Base-by-base conservation (phyloP, 1,284 basidiomycete genomes). In the Psilocybe mexicana region DNA sequence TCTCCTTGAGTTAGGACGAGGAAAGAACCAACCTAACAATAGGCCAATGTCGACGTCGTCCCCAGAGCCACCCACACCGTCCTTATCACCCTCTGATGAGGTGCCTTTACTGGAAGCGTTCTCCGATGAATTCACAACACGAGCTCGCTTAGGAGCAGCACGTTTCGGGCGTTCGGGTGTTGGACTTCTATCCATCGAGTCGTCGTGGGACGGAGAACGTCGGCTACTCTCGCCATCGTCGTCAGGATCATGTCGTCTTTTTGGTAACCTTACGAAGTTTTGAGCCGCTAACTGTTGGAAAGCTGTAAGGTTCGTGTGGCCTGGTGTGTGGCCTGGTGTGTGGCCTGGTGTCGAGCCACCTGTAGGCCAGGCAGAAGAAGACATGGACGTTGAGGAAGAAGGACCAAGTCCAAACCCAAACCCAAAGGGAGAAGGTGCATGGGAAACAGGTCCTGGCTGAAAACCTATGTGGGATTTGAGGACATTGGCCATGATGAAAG, bases 161-260 rank as follows among this genome's bases (percentile, higher is more conserved):
- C 84, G 82, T 70, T 85, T 88, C 24, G 81, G 82, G 47, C 87
- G 80, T 71, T 92, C 89, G 23, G 89, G 90, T 6, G 89, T 90
- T 8, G 90, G 89, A 64, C 89, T 91, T 62, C 88, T 80, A 69
- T 92, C 89, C 90, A 92, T 92, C 18, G 84, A 79, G 59, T 87
- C 81, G 64, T 91, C 88, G 53, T 79, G 72, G 43, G 70, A 71
- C 23, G 59, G 66, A 64, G 59, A 57, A 54, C 59, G 53, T 44
- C 67, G 67, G 35, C 55, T 57, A 23, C 67, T 62, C 58, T 76
- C 73, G 60, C 67, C 59, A 43, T 82, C 79, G 23, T 87, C 87
- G 35, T 88, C 85, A 1, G 73, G 69, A 53, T 91, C 90, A 60
- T 80, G 76, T 52, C 86, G 76, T 56, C 90, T 76, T 69, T 92